Base-by-base conservation (phyloP, 108 stramenopile genomes). In the Conticribra guillardii region DNA sequence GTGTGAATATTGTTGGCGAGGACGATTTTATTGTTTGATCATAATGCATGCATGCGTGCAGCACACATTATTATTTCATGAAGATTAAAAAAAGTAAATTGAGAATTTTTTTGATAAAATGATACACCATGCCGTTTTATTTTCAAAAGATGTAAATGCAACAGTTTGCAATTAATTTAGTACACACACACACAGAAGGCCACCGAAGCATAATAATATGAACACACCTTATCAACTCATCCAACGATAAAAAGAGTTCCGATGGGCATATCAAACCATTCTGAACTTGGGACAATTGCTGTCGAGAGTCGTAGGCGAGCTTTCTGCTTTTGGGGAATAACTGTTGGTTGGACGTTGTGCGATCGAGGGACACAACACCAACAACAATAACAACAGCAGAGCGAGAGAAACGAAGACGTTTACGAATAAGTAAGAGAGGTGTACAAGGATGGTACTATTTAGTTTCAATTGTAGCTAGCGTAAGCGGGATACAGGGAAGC, bases 301-400 rank as follows among this genome's bases (percentile, higher is more conserved):
- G 93, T 51, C 90, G 85, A 37, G 90, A 81, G 67, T 94, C 93
- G 69, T 94, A 94, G 31, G 89, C 86, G 3, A 94, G 78, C 64
- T 94, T 94, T 55, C 89, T 76, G 67, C 87, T 83, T 78, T 94
- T 94, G 14, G 93, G 93, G 74, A 94, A 94, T 0, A 94, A 65
- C 79, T 93, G 64, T 64, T 28, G 68, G 45, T 37, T 31, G 41
- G 59, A 37, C 5, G 34, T 27, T 22, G 18, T 37, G 2, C 30
- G 4, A 33, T 46, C 17, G 23, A 15, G 53, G 70, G 33, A 24
- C 9, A 14, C 16, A 30, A 28, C 17, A 54, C 14, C 0, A 56
- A 27, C 60, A 61, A 41, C 3, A 27, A 31, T 11, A 33, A 22
- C 37, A 7, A n/a, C 7, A 37, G 22, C 18, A 55, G n/a, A 31